These are phyloP conservation scores for Citrullus amarus DNA, from an alignment of 306 rosid species.

Conservation along the genomic window DNA sequence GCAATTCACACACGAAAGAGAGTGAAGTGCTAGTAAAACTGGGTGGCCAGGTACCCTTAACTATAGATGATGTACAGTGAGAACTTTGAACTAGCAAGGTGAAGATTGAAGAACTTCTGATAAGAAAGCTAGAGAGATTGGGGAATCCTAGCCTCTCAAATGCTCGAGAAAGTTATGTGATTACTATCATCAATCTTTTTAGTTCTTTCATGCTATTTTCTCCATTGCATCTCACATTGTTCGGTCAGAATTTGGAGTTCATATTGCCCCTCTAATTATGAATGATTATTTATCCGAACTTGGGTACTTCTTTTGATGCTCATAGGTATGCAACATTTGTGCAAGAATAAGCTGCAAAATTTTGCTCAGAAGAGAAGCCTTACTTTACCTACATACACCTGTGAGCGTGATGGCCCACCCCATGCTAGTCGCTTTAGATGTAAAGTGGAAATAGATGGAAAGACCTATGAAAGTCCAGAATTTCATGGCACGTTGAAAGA, in stretches of 20 bases:
- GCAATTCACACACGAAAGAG: neutral
- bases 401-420: constrained; percentile 76
- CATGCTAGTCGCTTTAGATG: constrained; percentile 58
- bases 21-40: neutral
- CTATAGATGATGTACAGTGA: no score
- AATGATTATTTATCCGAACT: neutral
- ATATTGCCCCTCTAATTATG: neutral
- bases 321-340: constrained; percentile 37
- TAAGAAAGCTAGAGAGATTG: neutral
- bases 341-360: constrained; percentile 56
- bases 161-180: no score
- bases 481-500: constrained; percentile 51
- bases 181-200: neutral
- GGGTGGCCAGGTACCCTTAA: no score
- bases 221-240: neutral
- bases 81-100: neutral
- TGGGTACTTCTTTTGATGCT: constrained; percentile 2
- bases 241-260: neutral
- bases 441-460: constrained; percentile 53
- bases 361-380: constrained; percentile 54
- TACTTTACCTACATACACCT: constrained; percentile 43
- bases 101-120: neutral
- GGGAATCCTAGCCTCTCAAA: neutral
- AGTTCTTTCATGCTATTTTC: neutral
- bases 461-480: constrained; percentile 40